These are phyloP conservation scores for Aspergillus saccharolyticus DNA, from an alignment of 495 filamentous ascomycete species.

Conservation along the genomic window DNA sequence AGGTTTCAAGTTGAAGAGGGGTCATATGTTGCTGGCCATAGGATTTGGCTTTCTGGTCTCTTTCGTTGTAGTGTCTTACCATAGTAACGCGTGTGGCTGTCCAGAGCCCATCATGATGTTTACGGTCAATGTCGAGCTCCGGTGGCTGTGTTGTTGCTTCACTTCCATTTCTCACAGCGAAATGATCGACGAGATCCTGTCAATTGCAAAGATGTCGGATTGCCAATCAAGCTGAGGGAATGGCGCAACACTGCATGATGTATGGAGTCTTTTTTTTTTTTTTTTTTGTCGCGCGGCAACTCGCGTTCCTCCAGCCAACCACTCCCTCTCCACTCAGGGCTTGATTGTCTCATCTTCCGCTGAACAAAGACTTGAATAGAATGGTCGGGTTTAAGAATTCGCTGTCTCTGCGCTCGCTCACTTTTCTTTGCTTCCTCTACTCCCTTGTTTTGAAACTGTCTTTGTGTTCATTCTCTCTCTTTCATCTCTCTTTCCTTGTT, in stretches of 20 bases:
- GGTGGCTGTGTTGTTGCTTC: not conserved
- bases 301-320: slow-evolving; percentile 4
- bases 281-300: slow-evolving; percentile 11
- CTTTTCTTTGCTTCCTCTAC: not conserved
- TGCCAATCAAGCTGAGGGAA: slow-evolving; percentile 4
- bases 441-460: not conserved
- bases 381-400: not conserved
- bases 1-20: too few species aligned
- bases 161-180: not conserved
- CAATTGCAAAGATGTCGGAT: not conserved
- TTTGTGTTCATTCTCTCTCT: not conserved
- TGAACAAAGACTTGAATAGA: slow-evolving; percentile 1
- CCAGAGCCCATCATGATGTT: not conserved
- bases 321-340: not conserved
- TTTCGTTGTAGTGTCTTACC: not conserved
- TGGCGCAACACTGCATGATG: not conserved
- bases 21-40: not conserved
- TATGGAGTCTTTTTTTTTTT: not conserved
- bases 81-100: not conserved
- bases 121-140: not conserved
- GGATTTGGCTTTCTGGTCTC: not conserved
- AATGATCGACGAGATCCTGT: not conserved
- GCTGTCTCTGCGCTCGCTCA: not conserved
- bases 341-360: not conserved
- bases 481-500: not conserved